These are phyloP conservation scores for Backusella parvicylindrica DNA, from an alignment of 192 early-diverging fungal species.

Conservation along the genomic window DNA sequence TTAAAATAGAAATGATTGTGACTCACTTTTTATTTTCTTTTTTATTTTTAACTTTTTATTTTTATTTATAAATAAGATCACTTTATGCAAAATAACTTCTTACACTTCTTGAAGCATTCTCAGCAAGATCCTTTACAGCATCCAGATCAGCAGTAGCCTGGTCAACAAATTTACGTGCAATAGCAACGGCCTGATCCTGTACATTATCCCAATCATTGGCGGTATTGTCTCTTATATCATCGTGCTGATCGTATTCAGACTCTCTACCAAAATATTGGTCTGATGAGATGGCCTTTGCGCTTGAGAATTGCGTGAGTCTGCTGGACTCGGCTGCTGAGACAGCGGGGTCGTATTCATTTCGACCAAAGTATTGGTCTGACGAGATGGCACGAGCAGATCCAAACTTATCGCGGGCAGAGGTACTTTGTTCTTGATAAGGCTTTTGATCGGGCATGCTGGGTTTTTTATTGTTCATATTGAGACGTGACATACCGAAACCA, in stretches of 20 bases:
- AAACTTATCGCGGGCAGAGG: conserved; percentile 74
- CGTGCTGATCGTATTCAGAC: conserved; percentile 23
- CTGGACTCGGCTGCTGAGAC: conserved; percentile 47
- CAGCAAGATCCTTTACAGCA: conserved; percentile 36
- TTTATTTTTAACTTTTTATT: background rate
- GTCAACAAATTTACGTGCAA: conserved; percentile 44
- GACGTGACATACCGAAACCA: conserved; percentile 36
- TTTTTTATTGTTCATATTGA: conserved; percentile 26
- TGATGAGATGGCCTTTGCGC: conserved; percentile 74
- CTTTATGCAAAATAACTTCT: conserved; percentile 6
- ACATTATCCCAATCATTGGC: conserved; percentile 30
- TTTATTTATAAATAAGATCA: background rate
- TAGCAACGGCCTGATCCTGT: conserved; percentile 31
- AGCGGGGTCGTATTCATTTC: conserved; percentile 65
- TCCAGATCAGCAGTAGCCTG: conserved; percentile 43
- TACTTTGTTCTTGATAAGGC: background rate
- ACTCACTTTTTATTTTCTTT: background rate
- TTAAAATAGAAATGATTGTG: background rate
- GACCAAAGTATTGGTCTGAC: conserved; percentile 88
- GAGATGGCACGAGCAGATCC: conserved; percentile 83
- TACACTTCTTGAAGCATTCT: conserved; percentile 30
- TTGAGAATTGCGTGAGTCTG: conserved; percentile 64
- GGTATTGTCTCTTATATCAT: background rate
- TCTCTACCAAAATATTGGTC: conserved; percentile 85
- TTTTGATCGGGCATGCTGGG: conserved; percentile 39